Percentiles rank a stretch among this genome's conserved stretches.
phyloP scores from a whole-genome alignment of 768 basidiomycete species.

The Harrya chromipes region DNA sequence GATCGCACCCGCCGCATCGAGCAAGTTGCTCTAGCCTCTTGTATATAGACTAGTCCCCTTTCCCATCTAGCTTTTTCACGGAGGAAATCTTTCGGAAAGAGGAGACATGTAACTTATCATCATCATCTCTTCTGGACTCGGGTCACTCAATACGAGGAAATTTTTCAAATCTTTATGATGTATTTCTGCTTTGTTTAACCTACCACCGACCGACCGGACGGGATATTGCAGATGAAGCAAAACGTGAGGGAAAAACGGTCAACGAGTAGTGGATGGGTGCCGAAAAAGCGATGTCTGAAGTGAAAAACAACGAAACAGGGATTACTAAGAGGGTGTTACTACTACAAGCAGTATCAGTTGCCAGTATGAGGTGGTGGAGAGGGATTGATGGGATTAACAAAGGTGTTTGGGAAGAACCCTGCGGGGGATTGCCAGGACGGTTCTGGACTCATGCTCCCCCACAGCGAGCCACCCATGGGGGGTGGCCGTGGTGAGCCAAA shows the following conservation, averaged over 20 bases:
- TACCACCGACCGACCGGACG: constrained; percentile 9
- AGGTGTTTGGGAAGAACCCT: constrained; percentile 46
- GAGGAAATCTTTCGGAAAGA: too few relatives aligned
- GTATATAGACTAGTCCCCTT: background rate
- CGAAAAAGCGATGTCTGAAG: constrained; percentile 15
- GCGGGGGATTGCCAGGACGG: constrained; percentile 52
- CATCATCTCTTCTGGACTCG: background rate
- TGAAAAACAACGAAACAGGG: background rate
- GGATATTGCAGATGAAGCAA: constrained; percentile 30
- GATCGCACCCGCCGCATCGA: constrained; percentile 89
- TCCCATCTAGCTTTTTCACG: too few relatives aligned
- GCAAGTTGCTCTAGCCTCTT: constrained; percentile 68
- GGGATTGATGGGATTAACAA: constrained; percentile 45
- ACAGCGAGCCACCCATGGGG: constrained; percentile 36
- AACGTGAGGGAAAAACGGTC: background rate
- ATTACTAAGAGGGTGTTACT: constrained; percentile 12
- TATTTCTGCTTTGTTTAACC: constrained; percentile 34
- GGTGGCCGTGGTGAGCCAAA: constrained; percentile 36
- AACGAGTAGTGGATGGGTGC: background rate
- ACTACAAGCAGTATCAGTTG: constrained; percentile 29
- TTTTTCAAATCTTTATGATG: constrained; percentile 37
- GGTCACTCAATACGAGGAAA: background rate
- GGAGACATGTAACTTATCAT: too few relatives aligned
- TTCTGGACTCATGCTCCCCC: constrained; percentile 39
- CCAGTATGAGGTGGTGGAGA: constrained; percentile 45